Evolutionary conservation across 495 filamentous ascomycete genomes (phyloP).

Genomic region (Penicillium ochrochloron): DNA sequence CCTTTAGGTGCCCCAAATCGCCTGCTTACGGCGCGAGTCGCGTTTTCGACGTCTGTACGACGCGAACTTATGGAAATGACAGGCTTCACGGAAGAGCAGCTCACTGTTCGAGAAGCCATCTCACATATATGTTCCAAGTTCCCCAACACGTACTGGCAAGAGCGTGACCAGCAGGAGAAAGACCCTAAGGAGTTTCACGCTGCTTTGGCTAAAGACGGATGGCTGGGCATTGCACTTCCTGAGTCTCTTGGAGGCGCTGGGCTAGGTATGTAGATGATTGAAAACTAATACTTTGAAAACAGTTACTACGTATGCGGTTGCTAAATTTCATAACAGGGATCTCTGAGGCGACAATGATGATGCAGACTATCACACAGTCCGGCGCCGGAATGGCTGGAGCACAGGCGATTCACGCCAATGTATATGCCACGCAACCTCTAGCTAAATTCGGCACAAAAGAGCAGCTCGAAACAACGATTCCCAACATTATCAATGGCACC

Average conservation of each 20-base stretch:
- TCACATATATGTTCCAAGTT: conserved; percentile 68
- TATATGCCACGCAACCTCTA: conserved; percentile 79
- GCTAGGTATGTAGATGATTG: conserved; percentile 60
- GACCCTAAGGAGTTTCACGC: conserved; percentile 77
- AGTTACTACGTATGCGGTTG: not conserved
- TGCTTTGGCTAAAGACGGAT: conserved; percentile 77
- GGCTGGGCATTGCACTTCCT: conserved; percentile 79
- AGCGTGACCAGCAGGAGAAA: conserved; percentile 66
- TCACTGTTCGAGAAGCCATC: conserved; percentile 73
- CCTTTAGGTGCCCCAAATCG: conserved; percentile 5
- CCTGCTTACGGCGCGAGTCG: conserved; percentile 5
- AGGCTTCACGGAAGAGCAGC: conserved; percentile 72
- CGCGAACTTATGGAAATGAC: conserved; percentile 67
- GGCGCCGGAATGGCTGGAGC: conserved; percentile 81
- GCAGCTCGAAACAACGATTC: conserved; percentile 64
- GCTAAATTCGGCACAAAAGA: conserved; percentile 68
- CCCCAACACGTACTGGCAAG: conserved; percentile 69
- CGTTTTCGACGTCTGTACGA: conserved; percentile 38
- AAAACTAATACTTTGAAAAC: conserved; percentile 54
- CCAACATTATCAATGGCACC: conserved; percentile 69
- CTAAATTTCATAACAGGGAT: conserved; percentile 47
- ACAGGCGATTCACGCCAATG: conserved; percentile 75
- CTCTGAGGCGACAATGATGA: conserved; percentile 82
- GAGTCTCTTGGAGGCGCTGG: conserved; percentile 73
- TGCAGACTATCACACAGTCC: conserved; percentile 79